Base-by-base conservation (phyloP, 108 stramenopile genomes). In the Cyclotella choctawhatcheeana region DNA sequence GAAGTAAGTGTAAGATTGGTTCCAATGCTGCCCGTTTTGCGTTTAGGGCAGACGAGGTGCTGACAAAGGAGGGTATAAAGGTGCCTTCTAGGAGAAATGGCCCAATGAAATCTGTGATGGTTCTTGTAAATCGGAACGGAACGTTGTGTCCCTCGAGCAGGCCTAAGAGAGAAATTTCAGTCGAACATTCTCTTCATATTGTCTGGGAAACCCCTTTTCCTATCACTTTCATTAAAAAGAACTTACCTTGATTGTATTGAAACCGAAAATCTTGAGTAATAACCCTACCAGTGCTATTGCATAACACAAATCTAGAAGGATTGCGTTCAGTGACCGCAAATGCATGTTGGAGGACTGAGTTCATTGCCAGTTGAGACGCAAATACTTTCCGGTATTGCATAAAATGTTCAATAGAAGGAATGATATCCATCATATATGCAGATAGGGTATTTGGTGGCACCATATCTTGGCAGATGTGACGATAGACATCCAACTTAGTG, bases 81-180 rank as follows among this genome's bases (percentile, higher is more conserved):
- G 73, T 69, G 4, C 91, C 91, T 18, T 91, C 82, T 0, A 91
- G 47, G 47, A 90, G 56, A 51, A 87, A 73, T 30, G 88, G 82
- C 16, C 93, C 93, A 30, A 94, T 76, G 18, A 86, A 76, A 25
- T 68, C 76, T 6, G 74, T 50, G 8, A 94, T 75, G 44, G 92
- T 92, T 35, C 89, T 79, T 47, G 93, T 94, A 87, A 94, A 65
- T 16, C 93, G 79, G 69, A 91, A 94, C n/a, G 93, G 93, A 37
- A 94, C 71, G 13, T 64, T 58, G 22, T 65, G 83, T 8, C 64
- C 66, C 44, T 89, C 89, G 25, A 94, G 74, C 56, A 89, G 82
- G 0, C 93, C 86, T 73, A 48, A 7, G 2, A 16, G 13, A 21
- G 10, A n/a, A n/a, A n/a, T n/a, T n/a, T n/a, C n/a, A n/a, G n/a